phyloP scores from a whole-genome alignment of 2,329 filamentous ascomycete genomes.

The Coniella lustricola region DNA sequence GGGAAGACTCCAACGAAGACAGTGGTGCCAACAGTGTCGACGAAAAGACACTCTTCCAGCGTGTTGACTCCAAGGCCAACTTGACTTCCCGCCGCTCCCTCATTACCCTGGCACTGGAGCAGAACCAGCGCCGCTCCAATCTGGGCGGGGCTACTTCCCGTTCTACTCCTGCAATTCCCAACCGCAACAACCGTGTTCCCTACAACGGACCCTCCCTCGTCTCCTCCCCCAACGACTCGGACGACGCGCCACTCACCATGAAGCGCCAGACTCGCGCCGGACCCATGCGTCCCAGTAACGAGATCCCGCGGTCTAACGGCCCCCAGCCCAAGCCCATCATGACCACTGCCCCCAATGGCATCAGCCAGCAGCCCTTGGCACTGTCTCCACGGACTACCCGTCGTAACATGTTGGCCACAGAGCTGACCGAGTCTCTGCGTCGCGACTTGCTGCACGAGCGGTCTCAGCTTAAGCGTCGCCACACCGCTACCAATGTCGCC shows the following conservation, averaged over 20 bases:
- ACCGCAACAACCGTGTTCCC: constrained; percentile 43
- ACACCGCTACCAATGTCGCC: constrained; percentile 85
- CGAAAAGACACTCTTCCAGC: constrained; percentile 74
- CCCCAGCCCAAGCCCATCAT: constrained; percentile 65
- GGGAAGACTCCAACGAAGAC: constrained; percentile 63
- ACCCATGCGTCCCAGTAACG: constrained; percentile 48
- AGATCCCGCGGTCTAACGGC: constrained; percentile 58
- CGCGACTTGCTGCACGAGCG: constrained; percentile 92
- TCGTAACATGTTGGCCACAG: constrained; percentile 90
- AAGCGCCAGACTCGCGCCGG: constrained; percentile 48
- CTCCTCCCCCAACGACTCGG: constrained; percentile 50
- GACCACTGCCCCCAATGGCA: constrained; percentile 56
- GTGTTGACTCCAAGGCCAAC: constrained; percentile 82
- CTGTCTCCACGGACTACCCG: constrained; percentile 88
- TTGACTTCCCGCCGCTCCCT: constrained; percentile 80
- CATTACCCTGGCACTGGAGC: constrained; percentile 78
- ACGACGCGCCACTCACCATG: constrained; percentile 58
- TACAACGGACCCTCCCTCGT: constrained; percentile 37
- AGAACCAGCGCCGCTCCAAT: constrained; percentile 64
- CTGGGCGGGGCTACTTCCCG: constrained; percentile 63
- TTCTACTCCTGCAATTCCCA: constrained; percentile 57
- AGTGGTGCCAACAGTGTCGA: constrained; percentile 78
- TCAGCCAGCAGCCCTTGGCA: constrained; percentile 55
- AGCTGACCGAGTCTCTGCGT: constrained; percentile 86
- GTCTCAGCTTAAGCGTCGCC: constrained; percentile 83